These are phyloP conservation scores for Madurella mycetomatis DNA, from an alignment of 2,329 filamentous ascomycete species.

Conservation along the genomic window DNA sequence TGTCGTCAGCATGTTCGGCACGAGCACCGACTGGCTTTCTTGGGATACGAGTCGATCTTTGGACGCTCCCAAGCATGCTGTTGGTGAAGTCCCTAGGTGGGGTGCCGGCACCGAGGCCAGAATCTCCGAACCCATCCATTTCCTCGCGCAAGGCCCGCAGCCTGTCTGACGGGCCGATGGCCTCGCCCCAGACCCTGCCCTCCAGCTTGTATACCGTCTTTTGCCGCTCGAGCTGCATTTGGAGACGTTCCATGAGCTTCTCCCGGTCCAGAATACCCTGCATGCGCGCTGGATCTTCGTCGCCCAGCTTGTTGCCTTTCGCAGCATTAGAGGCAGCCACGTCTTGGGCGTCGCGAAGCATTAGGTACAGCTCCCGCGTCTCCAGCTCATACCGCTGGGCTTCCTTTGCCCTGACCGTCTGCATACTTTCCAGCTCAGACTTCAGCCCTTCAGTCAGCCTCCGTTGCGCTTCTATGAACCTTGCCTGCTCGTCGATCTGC, in stretches of 20 bases:
- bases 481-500: conserved; percentile 87
- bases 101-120: conserved; percentile 46
- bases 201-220: conserved; percentile 98
- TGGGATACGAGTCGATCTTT: conserved; percentile 54
- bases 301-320: conserved; percentile 52
- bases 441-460: conserved; percentile 85
- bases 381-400: conserved; percentile 93
- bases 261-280: conserved; percentile 92
- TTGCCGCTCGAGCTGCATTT: conserved; percentile 91
- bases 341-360: conserved; percentile 96
- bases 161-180: conserved; percentile 81
- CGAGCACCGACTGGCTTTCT: conserved; percentile 48
- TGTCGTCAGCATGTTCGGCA: conserved; percentile 34
- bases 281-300: conserved; percentile 70
- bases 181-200: conserved; percentile 82
- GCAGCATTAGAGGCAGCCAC: conserved; percentile 81
- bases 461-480: conserved; percentile 82
- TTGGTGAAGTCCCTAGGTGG: conserved; percentile 63
- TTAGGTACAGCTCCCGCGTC: conserved; percentile 93
- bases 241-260: conserved; percentile 84
- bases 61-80: conserved; percentile 69
- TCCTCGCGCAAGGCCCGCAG: conserved; percentile 86
- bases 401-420: conserved; percentile 82
- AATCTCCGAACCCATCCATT: conserved; percentile 66
- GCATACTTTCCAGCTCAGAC: conserved; percentile 80